These are phyloP conservation scores for Malus hybrid DNA, from an alignment of 331 rosid genomes.

Conservation along the genomic window DNA sequence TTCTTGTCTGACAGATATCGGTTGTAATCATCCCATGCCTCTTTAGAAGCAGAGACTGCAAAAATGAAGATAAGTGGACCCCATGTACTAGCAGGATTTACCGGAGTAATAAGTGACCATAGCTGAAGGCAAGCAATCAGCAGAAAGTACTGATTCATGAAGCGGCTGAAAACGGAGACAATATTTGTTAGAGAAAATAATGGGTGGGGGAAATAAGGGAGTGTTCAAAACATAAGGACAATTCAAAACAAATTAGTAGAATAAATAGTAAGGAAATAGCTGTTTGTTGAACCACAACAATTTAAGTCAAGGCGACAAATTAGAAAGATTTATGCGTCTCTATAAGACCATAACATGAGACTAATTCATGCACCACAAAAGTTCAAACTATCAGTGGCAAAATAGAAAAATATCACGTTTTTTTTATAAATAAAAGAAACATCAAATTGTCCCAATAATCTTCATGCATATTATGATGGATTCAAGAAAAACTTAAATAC, in stretches of 20 bases:
- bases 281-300: neutral
- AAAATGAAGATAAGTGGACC: no score
- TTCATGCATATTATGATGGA: neutral
- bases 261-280: neutral
- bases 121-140: no score
- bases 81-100: no score
- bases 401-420: no score
- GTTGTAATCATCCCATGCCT: no score
- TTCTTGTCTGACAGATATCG: no score
- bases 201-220: no score
- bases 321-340: neutral
- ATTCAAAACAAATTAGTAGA: neutral
- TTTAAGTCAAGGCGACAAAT: neutral
- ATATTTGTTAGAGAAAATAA: neutral
- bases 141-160: no score
- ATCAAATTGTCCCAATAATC: neutral
- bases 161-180: neutral
- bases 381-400: neutral
- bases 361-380: neutral
- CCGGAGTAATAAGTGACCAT: no score
- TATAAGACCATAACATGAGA: neutral
- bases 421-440: no score
- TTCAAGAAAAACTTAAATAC: constrained; percentile 24
- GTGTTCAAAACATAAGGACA: neutral
- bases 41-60: no score